Percentiles rank a stretch among this genome's conserved stretches.
Conservation (phyloP, 2,329 filamentous ascomycete species). For the Chaetomiaceae sp. region DNA sequence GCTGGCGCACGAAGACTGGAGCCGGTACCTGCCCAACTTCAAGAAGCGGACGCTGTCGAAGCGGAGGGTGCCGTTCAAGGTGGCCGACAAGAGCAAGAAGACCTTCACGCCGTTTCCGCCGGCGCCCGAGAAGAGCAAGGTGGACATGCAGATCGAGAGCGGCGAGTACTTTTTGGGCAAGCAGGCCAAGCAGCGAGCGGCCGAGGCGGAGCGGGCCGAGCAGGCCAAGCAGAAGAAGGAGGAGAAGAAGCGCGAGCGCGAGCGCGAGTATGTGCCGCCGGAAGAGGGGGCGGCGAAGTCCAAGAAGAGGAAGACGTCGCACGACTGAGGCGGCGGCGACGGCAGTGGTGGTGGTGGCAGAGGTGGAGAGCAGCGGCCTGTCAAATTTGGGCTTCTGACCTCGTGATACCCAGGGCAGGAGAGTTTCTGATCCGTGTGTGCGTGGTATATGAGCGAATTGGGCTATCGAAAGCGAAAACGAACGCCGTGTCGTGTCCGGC, state of each 20-base stretch:
- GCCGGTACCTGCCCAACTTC: constrained; percentile 93
- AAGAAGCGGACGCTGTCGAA: constrained; percentile 89
- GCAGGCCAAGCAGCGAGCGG: constrained; percentile 81
- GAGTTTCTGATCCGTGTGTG: constrained; percentile 2
- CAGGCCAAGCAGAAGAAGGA: constrained; percentile 83
- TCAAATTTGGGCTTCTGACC: constrained; percentile 9
- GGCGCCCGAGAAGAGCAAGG: constrained; percentile 96
- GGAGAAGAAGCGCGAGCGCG: constrained; percentile 79
- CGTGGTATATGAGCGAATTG: background rate
- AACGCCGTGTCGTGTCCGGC: background rate
- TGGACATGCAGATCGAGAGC: constrained; percentile 95
- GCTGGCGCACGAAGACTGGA: constrained; percentile 85
- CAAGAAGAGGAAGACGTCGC: constrained; percentile 55
- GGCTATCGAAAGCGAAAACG: background rate
- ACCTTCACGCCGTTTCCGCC: constrained; percentile 95
- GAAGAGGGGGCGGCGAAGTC: constrained; percentile 65
- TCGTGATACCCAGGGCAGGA: constrained; percentile 22
- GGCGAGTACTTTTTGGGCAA: constrained; percentile 96
- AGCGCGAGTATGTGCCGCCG: constrained; percentile 82
- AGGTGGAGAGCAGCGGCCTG: background rate
- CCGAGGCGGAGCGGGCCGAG: constrained; percentile 73
- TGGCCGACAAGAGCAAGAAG: constrained; percentile 93
- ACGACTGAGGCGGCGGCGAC: constrained; percentile 14
- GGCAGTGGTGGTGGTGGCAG: background rate
- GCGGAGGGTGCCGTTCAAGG: constrained; percentile 73